Evolutionary conservation across 495 filamentous ascomycete species (phyloP), one percentile per base, ranked within the genome.

Genomic region (Pyrenula massariospora): DNA sequence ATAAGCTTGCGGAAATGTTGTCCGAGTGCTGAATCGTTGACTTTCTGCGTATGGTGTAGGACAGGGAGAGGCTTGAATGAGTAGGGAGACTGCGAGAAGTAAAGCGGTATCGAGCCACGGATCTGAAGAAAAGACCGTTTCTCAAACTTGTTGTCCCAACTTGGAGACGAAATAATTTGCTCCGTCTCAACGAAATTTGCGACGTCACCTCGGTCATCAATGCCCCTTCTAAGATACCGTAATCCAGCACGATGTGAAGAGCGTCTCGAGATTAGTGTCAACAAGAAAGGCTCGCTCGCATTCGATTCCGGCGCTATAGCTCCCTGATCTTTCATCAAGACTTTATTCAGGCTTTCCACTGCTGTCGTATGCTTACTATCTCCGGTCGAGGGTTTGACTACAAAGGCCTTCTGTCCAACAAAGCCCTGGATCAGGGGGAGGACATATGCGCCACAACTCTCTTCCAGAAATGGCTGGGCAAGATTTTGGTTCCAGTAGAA

Each of bases 171-270:
- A 8, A 97, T 77, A 31, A 97, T 86, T 64, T 97, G 92, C 66
- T 96, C 93, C 2, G 91, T 91, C 70, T 97, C 92, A 24, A 96
- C 92, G 3, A 72, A 81, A 62, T 97, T 97, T n/a, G 92, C 92
- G 2, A 84, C 82, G 57, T 90, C 80, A 0, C 92, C 93, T 22
- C 86, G 77, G 54, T 96, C 88, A 65, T 97, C 90, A 5, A 95
- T 79, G 20, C 92, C 92, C 36, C 92, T 84, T n/a, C 92, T 83
- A 20, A 97, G 79, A 70, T 96, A 97, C 48, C 92, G 81, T 24
- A 97, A 73, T 19, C 92, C 92, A 8, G 92, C 88, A 15, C 92
- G 79, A 57, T 90, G 85, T 52, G 83, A 80, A 0, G 89, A 95
- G 24, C 92, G 77, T 31, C 92, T 77, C 22, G 93, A 96, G 31